Conservation (phyloP, 805 yeast genomes). For the Lachancea sp. region DNA sequence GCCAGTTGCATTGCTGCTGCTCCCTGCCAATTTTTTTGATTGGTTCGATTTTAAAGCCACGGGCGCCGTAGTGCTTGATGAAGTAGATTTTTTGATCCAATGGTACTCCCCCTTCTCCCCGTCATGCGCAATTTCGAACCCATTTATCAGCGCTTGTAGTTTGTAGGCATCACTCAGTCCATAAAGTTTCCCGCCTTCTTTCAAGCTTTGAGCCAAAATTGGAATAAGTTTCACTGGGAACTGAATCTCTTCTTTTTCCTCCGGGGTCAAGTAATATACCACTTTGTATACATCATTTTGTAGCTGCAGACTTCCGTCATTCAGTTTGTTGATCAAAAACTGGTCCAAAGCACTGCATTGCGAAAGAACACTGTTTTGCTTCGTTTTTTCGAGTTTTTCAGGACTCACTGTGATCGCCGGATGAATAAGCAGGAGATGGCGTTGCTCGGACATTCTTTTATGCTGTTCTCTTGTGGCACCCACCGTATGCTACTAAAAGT, state of each 20-base stretch:
- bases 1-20: background rate
- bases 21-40: background rate
- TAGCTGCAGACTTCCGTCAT: slow-evolving; percentile 40
- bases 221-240: slow-evolving; percentile 43
- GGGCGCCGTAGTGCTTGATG: slow-evolving; percentile 29
- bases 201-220: slow-evolving; percentile 37
- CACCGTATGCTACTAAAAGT: background rate
- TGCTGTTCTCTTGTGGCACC: too few species aligned
- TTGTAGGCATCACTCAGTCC: slow-evolving; percentile 42
- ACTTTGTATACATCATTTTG: slow-evolving; percentile 35
- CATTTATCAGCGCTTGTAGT: slow-evolving; percentile 60
- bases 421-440: slow-evolving; percentile 47
- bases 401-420: slow-evolving; percentile 62
- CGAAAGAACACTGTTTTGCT: slow-evolving; percentile 29
- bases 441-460: slow-evolving; percentile 11
- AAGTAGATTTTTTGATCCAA: slow-evolving; percentile 52
- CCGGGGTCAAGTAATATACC: slow-evolving; percentile 53
- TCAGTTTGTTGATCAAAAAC: slow-evolving; percentile 52
- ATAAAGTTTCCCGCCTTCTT: slow-evolving; percentile 39
- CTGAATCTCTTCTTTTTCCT: slow-evolving; percentile 36
- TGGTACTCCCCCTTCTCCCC: slow-evolving; percentile 34
- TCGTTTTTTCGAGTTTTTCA: slow-evolving; percentile 37
- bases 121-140: slow-evolving; percentile 41
- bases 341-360: slow-evolving; percentile 37
- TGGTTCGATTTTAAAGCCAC: slow-evolving; percentile 28